Percentiles rank a stretch among this genome's conserved stretches.
Evolutionary conservation across 805 yeast genomes (phyloP).

Genomic region (Lachancea thermotolerans): DNA sequence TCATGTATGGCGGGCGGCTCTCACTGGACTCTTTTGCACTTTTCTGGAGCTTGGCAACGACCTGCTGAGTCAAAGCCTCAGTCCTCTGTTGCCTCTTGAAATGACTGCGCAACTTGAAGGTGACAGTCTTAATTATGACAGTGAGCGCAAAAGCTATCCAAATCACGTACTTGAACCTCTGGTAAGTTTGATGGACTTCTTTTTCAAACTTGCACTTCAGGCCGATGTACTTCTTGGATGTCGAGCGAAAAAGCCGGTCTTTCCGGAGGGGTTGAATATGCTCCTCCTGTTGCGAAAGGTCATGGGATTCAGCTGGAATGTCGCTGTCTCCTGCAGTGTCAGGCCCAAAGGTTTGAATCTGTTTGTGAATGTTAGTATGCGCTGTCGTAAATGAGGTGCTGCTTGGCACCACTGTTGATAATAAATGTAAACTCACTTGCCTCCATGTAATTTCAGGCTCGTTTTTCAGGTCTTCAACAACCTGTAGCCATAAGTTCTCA

Average conservation of each 20-base stretch:
- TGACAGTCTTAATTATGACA: constrained; percentile 22
- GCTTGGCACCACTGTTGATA: constrained; percentile 3
- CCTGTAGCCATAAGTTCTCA: constrained; percentile 65
- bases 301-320: constrained; percentile 35
- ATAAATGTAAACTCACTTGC: constrained; percentile 45
- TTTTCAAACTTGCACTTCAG: constrained; percentile 50
- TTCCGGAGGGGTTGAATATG: constrained; percentile 29
- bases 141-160: constrained; percentile 11
- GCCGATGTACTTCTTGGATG: constrained; percentile 58
- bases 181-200: constrained; percentile 38
- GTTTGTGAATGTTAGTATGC: constrained; percentile 4
- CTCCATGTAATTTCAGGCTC: constrained; percentile 73
- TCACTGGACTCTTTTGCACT: constrained; percentile 35
- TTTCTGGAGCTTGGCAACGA: constrained; percentile 43
- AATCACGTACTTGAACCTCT: constrained; percentile 21
- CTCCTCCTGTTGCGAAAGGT: constrained; percentile 33
- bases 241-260: constrained; percentile 61
- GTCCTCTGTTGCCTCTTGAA: constrained; percentile 37
- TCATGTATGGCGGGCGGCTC: constrained; percentile 42
- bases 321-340: constrained; percentile 38
- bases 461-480: constrained; percentile 50
- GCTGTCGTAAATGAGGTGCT: neutral
- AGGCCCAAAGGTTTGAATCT: constrained; percentile 27
- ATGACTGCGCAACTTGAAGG: constrained; percentile 34
- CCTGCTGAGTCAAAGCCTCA: constrained; percentile 41